Evolutionary conservation across 2,329 filamentous ascomycete species (phyloP), one percentile per base, ranked within the genome.

Genomic region (Diaporthe ampelina): DNA sequence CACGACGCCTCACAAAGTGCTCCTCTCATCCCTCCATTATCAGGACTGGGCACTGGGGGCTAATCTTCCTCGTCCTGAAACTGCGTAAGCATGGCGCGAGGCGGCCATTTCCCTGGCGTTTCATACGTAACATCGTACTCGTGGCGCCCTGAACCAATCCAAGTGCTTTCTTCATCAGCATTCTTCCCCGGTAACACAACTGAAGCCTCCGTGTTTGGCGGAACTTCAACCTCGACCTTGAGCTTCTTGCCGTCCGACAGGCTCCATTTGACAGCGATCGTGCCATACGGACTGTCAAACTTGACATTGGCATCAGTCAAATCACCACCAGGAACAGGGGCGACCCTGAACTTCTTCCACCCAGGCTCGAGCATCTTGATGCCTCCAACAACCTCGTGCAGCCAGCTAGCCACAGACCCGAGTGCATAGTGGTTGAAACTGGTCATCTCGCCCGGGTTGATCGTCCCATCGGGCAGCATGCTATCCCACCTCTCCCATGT

Each of bases 401-500:
- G 77, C 82, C 83, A 86, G 59, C 81, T 77, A 4, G 80, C 82
- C 58, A 85, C 82, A 21, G 80, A 80, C 17, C 84, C 84, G 21
- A 84, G 81, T 0, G 84, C 82, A 71, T 85, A 85, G 76, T 86
- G 84, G 76, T 86, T 84, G 75, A 83, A 82, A 67, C 81, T 82
- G 0, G 83, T 85, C 84, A 85, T 85, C 26, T 79, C 74, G 9
- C 83, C 81, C 0, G 83, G 79, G 73, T 85, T 85, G 68, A 85
- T 78, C 4, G 59, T 76, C 1, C 82, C 83, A 68, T 84, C 79
- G 0, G 82, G 81, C 29, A 84, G 76, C 78, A 85, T 79, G 37
- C 79, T 81, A 71, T 86, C 83, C 84, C 84, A 85, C 10, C 84
- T 80, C 77, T 86, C 84, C 84, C 84, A 86, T 7, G 82, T 79